Evolutionary conservation across 2,329 filamentous ascomycete genomes (phyloP).

Genomic region (Aspergillus tamarii): DNA sequence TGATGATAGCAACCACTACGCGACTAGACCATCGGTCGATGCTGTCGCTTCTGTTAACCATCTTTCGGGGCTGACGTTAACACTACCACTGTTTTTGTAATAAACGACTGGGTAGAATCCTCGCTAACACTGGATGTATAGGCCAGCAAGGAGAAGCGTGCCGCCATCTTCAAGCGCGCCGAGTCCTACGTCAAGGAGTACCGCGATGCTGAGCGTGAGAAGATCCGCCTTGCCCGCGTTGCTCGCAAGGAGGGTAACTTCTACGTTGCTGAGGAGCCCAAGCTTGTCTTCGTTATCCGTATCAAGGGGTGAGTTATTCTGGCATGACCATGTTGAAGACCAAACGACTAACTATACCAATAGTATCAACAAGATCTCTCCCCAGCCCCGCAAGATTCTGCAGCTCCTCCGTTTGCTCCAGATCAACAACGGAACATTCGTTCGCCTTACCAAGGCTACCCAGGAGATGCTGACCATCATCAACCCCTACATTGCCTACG

Average conservation of each 20-base stretch:
- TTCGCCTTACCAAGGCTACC: slow-evolving; percentile 97
- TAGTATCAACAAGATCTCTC: slow-evolving; percentile 99
- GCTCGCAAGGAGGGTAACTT: slow-evolving; percentile 91
- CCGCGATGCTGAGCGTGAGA: slow-evolving; percentile 97
- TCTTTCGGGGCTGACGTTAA: slow-evolving; percentile 73
- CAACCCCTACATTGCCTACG: slow-evolving; percentile 98
- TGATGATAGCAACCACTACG: slow-evolving; percentile 90
- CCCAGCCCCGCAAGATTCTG: slow-evolving; percentile 99
- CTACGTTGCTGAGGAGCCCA: slow-evolving; percentile 92
- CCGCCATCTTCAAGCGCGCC: slow-evolving; percentile 99
- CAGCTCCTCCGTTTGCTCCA: slow-evolving; percentile 99
- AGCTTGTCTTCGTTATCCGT: slow-evolving; percentile 96
- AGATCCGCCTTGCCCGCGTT: slow-evolving; percentile 86
- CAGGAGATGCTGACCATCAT: slow-evolving; percentile 96
- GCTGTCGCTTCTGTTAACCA: slow-evolving; percentile 74
- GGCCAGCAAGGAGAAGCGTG: slow-evolving; percentile 98
- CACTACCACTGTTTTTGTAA: slow-evolving; percentile 18
- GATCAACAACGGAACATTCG: slow-evolving; percentile 99
- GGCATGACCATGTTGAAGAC: too few species aligned
- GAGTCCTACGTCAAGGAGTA: slow-evolving; percentile 99
- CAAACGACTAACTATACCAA: slow-evolving; percentile 34
- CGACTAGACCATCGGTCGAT: slow-evolving; percentile 96
- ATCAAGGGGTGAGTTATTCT: slow-evolving; percentile 80
- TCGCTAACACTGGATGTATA: slow-evolving; percentile 49
- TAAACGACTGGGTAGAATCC: slow-evolving; percentile 17